phyloP scores from a whole-genome alignment of 129 eudicot genomes.

The Deinandra increscens region DNA sequence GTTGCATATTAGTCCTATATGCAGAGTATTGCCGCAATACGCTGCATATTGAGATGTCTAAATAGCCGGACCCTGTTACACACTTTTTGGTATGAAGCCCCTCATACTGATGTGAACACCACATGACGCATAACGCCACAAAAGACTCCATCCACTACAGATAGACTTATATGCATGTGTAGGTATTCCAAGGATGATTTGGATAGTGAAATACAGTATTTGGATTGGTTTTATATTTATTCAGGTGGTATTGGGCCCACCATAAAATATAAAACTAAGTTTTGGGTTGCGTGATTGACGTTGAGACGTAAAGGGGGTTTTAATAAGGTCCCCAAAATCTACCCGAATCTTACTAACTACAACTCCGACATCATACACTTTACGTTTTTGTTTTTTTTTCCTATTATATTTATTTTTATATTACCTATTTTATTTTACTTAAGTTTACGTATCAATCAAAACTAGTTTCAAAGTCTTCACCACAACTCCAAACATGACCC shows the following conservation, averaged over 20 bases:
- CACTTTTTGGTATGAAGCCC: too few relatives aligned
- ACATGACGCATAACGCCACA: too few relatives aligned
- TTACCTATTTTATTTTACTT: neutral
- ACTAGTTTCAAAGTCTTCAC: constrained; percentile 76
- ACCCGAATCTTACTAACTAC: constrained; percentile 66
- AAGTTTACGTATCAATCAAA: constrained; percentile 30
- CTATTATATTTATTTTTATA: neutral
- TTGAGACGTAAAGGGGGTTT: constrained; percentile 41
- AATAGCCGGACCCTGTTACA: too few relatives aligned
- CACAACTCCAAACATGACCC: constrained; percentile 80
- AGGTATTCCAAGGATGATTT: constrained; percentile 12
- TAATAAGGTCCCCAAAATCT: constrained; percentile 63
- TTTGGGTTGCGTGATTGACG: constrained; percentile 98
- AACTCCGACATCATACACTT: constrained; percentile 23
- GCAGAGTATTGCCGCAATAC: too few relatives aligned
- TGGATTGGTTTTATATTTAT: constrained; percentile 6
- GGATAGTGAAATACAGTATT: constrained; percentile 10
- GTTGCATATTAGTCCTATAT: too few relatives aligned
- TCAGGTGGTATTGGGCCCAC: constrained; percentile 60
- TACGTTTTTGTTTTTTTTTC: neutral
- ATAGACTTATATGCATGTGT: neutral
- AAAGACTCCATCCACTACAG: too few relatives aligned
- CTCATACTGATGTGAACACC: too few relatives aligned
- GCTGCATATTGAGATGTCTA: too few relatives aligned
- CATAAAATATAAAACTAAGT: constrained; percentile 33